Conservation (phyloP, 2,329 filamentous ascomycete species). For the Cyphellophora attinorum region DNA sequence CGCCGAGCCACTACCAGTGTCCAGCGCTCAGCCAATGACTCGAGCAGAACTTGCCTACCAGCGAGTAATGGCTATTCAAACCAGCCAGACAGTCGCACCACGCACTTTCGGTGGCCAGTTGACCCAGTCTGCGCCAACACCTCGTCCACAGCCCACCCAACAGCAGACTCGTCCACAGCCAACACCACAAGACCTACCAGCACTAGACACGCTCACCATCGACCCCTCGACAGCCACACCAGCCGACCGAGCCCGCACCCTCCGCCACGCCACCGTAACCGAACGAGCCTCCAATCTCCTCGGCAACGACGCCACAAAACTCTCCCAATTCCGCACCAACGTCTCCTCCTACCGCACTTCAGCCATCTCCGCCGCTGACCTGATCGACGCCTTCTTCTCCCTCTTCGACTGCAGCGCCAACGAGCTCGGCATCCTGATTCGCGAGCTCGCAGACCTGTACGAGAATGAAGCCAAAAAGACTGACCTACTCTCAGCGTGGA, state of each 20-base stretch:
- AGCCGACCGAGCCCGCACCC: conserved; percentile 69
- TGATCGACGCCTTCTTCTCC: conserved; percentile 80
- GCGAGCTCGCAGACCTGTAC: conserved; percentile 86
- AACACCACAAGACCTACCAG: conserved; percentile 9
- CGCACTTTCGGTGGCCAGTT: conserved; percentile 80
- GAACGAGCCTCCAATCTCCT: conserved; percentile 77
- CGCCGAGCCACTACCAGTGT: conserved; percentile 64
- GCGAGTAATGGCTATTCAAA: conserved; percentile 83
- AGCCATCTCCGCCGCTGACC: conserved; percentile 58
- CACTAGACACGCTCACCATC: conserved; percentile 44
- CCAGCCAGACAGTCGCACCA: conserved; percentile 67
- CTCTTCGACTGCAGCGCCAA: conserved; percentile 74
- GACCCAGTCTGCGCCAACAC: conserved; percentile 37
- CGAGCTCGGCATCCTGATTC: conserved; percentile 78
- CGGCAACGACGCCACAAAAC: conserved; percentile 63
- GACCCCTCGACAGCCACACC: conserved; percentile 45
- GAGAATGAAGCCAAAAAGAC: conserved; percentile 70
- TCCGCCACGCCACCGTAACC: conserved; percentile 75
- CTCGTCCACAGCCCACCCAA: conserved; percentile 31
- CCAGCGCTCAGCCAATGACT: conserved; percentile 69
- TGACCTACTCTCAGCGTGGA: conserved; percentile 72
- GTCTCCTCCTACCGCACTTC: conserved; percentile 70
- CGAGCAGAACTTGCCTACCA: conserved; percentile 88
- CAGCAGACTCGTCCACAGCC: conserved; percentile 21
- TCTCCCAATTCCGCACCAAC: conserved; percentile 66